These are phyloP conservation scores for Suhomyces ambrosiae DNA, from an alignment of 1,139 yeast species.

Conservation along the genomic window DNA sequence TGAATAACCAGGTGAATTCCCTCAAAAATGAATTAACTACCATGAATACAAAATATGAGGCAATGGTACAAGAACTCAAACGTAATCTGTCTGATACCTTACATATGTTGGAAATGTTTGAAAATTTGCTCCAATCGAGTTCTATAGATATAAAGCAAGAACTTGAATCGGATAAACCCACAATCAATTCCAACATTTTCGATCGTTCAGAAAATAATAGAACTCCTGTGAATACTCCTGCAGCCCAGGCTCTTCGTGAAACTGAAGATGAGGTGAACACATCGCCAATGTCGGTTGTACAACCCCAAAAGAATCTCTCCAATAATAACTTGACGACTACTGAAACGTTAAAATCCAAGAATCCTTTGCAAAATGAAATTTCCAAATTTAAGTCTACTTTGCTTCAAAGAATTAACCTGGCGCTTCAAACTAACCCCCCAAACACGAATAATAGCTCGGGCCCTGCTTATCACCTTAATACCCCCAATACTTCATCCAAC, in stretches of 20 bases:
- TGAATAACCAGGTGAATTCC: slow-evolving; percentile 38
- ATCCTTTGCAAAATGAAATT: slow-evolving; percentile 14
- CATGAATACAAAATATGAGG: slow-evolving; percentile 46
- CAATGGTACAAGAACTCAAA: slow-evolving; percentile 47
- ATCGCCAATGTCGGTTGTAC: slow-evolving; percentile 19
- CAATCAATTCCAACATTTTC: slow-evolving; percentile 17
- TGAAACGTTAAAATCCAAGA: neutral
- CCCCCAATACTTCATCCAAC: slow-evolving; percentile 5
- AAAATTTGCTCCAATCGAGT: slow-evolving; percentile 23
- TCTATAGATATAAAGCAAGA: neutral
- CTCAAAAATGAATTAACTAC: slow-evolving; percentile 41
- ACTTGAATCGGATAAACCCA: slow-evolving; percentile 10
- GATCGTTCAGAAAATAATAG: slow-evolving; percentile 14
- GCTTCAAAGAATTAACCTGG: slow-evolving; percentile 14
- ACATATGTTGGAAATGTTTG: slow-evolving; percentile 49
- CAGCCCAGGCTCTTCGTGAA: slow-evolving; percentile 10
- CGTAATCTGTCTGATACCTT: slow-evolving; percentile 54
- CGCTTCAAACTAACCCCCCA: slow-evolving; percentile 1
- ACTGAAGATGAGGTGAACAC: slow-evolving; percentile 16
- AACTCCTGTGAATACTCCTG: slow-evolving; percentile 17
- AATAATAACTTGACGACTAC: neutral
- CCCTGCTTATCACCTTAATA: slow-evolving; percentile 18
- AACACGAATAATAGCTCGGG: slow-evolving; percentile 6
- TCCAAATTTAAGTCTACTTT: slow-evolving; percentile 15
- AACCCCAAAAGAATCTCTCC: slow-evolving; percentile 8